Percentiles rank a stretch among this genome's conserved stretches.
Evolutionary conservation across 495 filamentous ascomycete genomes (phyloP).

Genomic region (Aspergillus panamensis): DNA sequence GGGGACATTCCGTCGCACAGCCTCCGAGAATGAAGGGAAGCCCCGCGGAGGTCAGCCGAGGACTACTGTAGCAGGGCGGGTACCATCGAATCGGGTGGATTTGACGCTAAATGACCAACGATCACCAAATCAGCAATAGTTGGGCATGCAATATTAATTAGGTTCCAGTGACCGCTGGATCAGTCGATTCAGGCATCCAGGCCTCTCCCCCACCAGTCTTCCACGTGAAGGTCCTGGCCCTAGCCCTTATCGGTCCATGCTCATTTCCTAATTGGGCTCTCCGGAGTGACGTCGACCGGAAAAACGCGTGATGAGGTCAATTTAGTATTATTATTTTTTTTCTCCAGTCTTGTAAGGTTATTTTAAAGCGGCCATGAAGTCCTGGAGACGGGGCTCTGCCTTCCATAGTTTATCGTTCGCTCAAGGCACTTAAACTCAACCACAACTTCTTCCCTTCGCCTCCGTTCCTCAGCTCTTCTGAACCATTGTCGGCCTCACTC

Average conservation of each 20-base stretch:
- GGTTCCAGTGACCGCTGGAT: constrained; percentile 14
- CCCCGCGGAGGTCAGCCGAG: constrained; percentile 14
- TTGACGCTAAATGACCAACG: constrained; percentile 7
- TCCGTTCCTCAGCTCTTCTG: neutral
- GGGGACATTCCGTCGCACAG: constrained; percentile 7
- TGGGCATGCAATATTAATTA: neutral
- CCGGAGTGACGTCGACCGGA: constrained; percentile 30
- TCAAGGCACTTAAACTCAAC: neutral
- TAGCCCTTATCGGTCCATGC: constrained; percentile 26
- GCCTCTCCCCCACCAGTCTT: neutral
- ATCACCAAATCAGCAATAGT: constrained; percentile 2
- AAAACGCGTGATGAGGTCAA: constrained; percentile 21
- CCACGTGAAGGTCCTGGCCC: constrained; percentile 25
- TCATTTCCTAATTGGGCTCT: constrained; percentile 20
- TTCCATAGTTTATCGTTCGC: neutral
- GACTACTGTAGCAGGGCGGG: constrained; percentile 1
- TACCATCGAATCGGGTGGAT: constrained; percentile 6
- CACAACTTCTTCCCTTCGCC: neutral
- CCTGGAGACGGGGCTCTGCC: neutral
- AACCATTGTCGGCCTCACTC: neutral
- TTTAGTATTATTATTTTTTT: neutral
- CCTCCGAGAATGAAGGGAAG: neutral
- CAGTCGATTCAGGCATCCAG: constrained; percentile 12
- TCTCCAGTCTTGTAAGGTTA: neutral
- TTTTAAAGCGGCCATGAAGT: neutral